A percentile compares a stretch with the other conserved stretches of the same genome.
These are phyloP conservation scores for Solanum lignicaule DNA, from an alignment of 257 asterid genomes.

Conservation along the genomic window DNA sequence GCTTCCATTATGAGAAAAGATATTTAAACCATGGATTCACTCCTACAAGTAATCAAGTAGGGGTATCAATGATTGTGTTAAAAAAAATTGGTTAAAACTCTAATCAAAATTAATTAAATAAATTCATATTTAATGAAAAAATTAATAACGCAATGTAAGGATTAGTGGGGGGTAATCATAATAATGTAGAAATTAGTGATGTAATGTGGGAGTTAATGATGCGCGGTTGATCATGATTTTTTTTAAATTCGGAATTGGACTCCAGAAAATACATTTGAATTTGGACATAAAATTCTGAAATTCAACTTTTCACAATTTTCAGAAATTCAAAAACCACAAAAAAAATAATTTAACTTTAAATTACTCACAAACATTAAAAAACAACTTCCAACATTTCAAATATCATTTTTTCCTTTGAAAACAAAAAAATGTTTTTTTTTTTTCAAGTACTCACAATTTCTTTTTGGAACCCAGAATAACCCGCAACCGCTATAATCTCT, in stretches of 20 bases:
- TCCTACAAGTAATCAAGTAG: not conserved
- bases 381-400: not conserved
- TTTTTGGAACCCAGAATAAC: too few relatives aligned
- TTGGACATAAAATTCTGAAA: not conserved
- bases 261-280: not conserved
- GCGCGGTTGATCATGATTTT: too few relatives aligned
- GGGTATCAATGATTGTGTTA: not conserved
- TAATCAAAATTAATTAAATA: too few relatives aligned
- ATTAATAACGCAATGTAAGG: not conserved
- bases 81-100: too few relatives aligned
- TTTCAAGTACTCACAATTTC: too few relatives aligned
- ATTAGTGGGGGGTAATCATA: not conserved
- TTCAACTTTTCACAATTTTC: not conserved
- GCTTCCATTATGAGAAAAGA: too few relatives aligned
- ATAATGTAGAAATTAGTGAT: too few relatives aligned
- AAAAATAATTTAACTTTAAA: not conserved
- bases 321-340: not conserved
- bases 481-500: too few relatives aligned
- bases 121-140: not conserved
- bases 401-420: too few relatives aligned
- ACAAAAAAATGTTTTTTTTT: too few relatives aligned
- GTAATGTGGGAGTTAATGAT: too few relatives aligned
- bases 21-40: not conserved
- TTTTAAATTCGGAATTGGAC: not conserved
- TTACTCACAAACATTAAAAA: not conserved